Conservation (phyloP, 2,329 filamentous ascomycete species). For the Dryadomyces sulphureus region DNA sequence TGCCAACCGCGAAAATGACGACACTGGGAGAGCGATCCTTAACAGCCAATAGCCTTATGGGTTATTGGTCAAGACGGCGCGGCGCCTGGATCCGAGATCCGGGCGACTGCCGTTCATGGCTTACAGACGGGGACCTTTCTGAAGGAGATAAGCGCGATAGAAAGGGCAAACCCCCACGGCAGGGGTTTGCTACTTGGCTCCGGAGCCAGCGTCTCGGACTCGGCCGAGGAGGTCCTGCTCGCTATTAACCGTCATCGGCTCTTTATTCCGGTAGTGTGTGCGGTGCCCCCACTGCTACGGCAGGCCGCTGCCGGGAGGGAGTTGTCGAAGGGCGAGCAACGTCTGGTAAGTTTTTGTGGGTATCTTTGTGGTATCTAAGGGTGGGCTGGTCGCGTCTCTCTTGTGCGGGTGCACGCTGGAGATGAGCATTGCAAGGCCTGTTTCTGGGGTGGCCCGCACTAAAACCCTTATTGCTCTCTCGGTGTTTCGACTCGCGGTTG, state of each 20-base stretch:
- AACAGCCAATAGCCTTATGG: neutral
- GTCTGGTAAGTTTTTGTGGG: neutral
- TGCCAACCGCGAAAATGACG: neutral
- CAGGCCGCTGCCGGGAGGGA: neutral
- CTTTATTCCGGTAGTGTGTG: neutral
- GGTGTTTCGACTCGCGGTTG: neutral
- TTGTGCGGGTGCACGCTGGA: neutral
- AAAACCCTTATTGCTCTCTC: neutral
- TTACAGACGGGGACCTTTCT: conserved; percentile 7
- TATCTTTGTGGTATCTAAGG: neutral
- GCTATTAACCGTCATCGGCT: neutral
- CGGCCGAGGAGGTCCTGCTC: conserved; percentile 5
- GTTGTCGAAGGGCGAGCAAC: neutral
- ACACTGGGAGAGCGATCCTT: neutral
- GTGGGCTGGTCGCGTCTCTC: conserved; percentile 10
- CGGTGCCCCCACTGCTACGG: too few species aligned
- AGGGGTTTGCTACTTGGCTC: neutral
- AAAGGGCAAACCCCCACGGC: conserved; percentile 1
- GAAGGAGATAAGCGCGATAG: conserved; percentile 10
- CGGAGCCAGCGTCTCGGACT: conserved; percentile 9
- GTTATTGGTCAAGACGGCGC: neutral
- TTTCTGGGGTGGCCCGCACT: neutral
- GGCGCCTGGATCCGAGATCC: neutral
- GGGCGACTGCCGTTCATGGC: neutral
- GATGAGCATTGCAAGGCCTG: neutral